These are phyloP conservation scores for Harrya chromipes DNA, from an alignment of 768 basidiomycete species.

Conservation along the genomic window DNA sequence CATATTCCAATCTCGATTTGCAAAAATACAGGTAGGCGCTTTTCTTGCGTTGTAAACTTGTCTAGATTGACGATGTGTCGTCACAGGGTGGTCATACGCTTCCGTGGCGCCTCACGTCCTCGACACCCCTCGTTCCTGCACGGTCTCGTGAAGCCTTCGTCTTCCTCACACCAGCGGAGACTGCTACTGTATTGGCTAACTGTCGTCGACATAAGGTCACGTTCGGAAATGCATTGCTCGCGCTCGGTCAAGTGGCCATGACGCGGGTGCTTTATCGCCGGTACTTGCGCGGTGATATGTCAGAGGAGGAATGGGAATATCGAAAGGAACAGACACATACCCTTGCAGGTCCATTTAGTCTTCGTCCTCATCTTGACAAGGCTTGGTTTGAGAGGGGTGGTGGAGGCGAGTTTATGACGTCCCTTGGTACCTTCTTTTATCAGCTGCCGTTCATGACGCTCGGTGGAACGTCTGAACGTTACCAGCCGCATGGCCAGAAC, in stretches of 20 bases:
- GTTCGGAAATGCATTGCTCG: slow-evolving; percentile 47
- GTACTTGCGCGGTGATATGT: slow-evolving; percentile 43
- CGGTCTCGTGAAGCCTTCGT: too few species aligned
- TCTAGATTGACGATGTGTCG: slow-evolving; percentile 13
- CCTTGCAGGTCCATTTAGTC: too few species aligned
- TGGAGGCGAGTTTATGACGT: too few species aligned
- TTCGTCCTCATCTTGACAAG: too few species aligned
- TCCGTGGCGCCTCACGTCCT: too few species aligned
- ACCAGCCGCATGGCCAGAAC: too few species aligned
- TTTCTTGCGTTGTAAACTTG: neutral
- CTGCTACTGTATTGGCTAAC: too few species aligned
- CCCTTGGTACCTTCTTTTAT: slow-evolving; percentile 44
- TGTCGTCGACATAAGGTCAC: slow-evolving; percentile 44
- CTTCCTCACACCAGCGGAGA: too few species aligned
- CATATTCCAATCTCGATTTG: slow-evolving; percentile 32
- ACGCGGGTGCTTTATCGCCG: slow-evolving; percentile 46
- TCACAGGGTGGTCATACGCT: slow-evolving; percentile 55
- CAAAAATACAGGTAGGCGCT: slow-evolving; percentile 34
- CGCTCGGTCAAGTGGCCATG: slow-evolving; percentile 48
- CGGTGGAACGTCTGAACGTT: slow-evolving; percentile 9
- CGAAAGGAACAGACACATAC: slow-evolving; percentile 47
- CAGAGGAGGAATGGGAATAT: slow-evolving; percentile 47
- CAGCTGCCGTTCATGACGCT: slow-evolving; percentile 47
- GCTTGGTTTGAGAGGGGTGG: too few species aligned
- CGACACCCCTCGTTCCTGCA: too few species aligned